Evolutionary conservation across 495 filamentous ascomycete species (phyloP), one percentile per base, ranked within the genome.

Genomic region (Penicillium cataractarum): DNA sequence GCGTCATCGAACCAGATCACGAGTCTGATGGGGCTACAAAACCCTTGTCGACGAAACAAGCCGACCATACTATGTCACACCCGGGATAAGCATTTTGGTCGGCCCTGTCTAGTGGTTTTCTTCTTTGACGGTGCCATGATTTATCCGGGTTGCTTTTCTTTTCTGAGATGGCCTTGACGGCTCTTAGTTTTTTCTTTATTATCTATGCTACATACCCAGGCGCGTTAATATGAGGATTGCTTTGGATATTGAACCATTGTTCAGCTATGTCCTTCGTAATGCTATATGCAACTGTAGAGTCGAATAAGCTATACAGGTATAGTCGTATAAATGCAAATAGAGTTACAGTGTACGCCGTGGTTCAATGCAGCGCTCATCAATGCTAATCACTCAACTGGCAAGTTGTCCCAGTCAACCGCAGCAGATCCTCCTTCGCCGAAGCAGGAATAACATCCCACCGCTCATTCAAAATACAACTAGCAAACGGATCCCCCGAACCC

Each of bases 401-500:
- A n/a, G n/a, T n/a, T n/a, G n/a, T n/a, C n/a, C n/a, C n/a, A 21
- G 69, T 58, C 59, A 71, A 70, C 9, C 72, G 52, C 37, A 68
- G 17, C 52, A 70, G 39, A 32, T 76, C 71, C 40, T 55, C 42
- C 48, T 58, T 59, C 5, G 27, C 60, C 10, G 60, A 13, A 0
- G 29, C 24, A 3, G 71, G 68, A 10, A 80, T 66, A 22, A 72
- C 67, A 35, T 66, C 56, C 79, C 78, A 80, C 17, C 77, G 55
- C 33, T 75, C 56, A 19, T 74, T 44, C 21, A 76, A 60, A 42
- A 81, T 62, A 9, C 74, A 27, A 54, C n/a, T 48, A 1, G 72
- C 63, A 60, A 82, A 79, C 6, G 71, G 72, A 73, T 82, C 77
- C 27, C 65, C 70, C 9, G 44, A 10, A 12, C 64, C 71, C 19